Evolutionary conservation across 139 green algal genomes (phyloP), one percentile per base, ranked within the genome.

Genomic region (Pseudopediastrum boryanum): DNA sequence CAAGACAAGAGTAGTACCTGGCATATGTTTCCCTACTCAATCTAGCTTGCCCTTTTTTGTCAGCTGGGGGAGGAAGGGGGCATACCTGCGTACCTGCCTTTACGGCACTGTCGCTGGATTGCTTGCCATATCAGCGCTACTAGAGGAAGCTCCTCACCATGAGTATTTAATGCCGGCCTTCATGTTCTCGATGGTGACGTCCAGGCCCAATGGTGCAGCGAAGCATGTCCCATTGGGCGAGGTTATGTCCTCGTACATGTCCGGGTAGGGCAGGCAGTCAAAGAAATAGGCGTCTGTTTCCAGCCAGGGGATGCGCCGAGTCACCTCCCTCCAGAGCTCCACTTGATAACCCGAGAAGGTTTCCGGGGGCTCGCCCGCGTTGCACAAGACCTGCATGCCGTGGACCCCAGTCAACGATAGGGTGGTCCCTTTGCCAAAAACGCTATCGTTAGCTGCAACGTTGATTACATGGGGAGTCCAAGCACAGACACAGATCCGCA

Each of bases 151-250:
- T 58, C 21, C 48, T 58, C 48, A 58, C 48, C 48, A 58, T 58
- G 48, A 58, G 21, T n/a, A 58, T 21, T 58, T 16, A 16, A 58
- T 21, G 48, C 48, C 48, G 19, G 21, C 16, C 48, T 58, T 58
- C 19, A 16, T 16, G 48, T 58, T 58, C 48, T 21, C 21, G 19
- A 58, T 58, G 48, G 48, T 58, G 48, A 58, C 48, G 48, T 58
- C 48, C 16, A 58, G 16, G 48, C 48, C 48, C 21, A 21, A 58
- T 16, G 58, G 58, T 10, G 58, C 58, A 13, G 33, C 21, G 58
- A 67, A 27, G 58, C 58, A 67, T 10, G 58, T 67, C 19, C 58
- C 58, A n/a, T 67, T 67, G 16, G 58, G 58, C 25, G 58, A n/a
- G 19, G 13, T 31, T 10, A 67, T n/a, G 58, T 67, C 58, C 19